These are phyloP conservation scores for Lachnellula subtilissima DNA, from an alignment of 2,329 filamentous ascomycete genomes.

Conservation along the genomic window DNA sequence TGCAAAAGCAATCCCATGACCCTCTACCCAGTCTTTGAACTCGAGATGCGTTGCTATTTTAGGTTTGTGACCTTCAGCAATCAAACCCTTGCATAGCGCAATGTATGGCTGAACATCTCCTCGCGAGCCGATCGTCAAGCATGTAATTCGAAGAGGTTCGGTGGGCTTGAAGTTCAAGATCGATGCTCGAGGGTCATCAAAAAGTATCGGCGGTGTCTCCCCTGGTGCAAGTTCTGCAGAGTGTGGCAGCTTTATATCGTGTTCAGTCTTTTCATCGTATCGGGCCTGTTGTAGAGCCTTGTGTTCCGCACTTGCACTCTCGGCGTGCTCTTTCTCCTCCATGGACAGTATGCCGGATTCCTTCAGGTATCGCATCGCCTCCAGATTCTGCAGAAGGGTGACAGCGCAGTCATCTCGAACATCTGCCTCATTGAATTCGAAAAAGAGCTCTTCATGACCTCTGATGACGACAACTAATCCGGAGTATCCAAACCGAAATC, in stretches of 20 bases:
- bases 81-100: slow-evolving; percentile 82
- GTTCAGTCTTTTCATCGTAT: slow-evolving; percentile 45
- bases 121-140: slow-evolving; percentile 89
- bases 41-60: slow-evolving; percentile 89
- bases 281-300: slow-evolving; percentile 74
- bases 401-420: slow-evolving; percentile 84
- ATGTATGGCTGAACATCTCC: slow-evolving; percentile 98
- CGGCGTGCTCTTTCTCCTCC: slow-evolving; percentile 65
- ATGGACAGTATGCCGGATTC: slow-evolving; percentile 64
- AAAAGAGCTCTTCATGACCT: slow-evolving; percentile 93
- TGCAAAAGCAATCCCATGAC: slow-evolving; percentile 91
- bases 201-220: slow-evolving; percentile 71
- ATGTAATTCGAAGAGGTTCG: slow-evolving; percentile 77
- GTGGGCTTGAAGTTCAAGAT: slow-evolving; percentile 87
- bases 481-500: slow-evolving; percentile 86
- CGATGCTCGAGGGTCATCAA: slow-evolving; percentile 84
- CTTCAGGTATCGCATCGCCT: slow-evolving; percentile 64
- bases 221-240: slow-evolving; percentile 38
- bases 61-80: slow-evolving; percentile 80
- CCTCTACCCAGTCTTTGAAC: slow-evolving; percentile 82
- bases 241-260: slow-evolving; percentile 47
- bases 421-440: slow-evolving; percentile 78
- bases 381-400: slow-evolving; percentile 71
- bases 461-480: slow-evolving; percentile 89
- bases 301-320: slow-evolving; percentile 74